Conservation (phyloP, 768 basidiomycete species). For the Trametes maxima region DNA sequence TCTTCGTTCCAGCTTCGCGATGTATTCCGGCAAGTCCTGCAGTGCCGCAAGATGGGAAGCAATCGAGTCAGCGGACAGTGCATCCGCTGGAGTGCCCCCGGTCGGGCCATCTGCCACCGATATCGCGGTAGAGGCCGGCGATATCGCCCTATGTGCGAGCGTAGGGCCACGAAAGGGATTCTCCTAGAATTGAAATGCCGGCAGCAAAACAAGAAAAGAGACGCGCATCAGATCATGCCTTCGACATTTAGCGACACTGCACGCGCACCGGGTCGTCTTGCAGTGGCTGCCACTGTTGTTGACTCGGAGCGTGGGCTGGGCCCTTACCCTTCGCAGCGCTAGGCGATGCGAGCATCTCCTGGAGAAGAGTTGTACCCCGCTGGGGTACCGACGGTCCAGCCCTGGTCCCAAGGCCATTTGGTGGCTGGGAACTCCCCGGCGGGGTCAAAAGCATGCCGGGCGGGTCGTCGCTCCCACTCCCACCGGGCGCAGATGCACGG, state of each 20-base stretch:
- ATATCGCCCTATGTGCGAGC: not conserved
- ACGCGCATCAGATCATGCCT: slow-evolving; percentile 6
- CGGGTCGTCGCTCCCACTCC: slow-evolving; percentile 11
- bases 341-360: slow-evolving; percentile 9
- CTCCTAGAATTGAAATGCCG: slow-evolving; percentile 15
- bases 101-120: slow-evolving; percentile 10
- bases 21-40: slow-evolving; percentile 31
- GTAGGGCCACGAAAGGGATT: slow-evolving; percentile 22
- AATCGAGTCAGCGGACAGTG: slow-evolving; percentile 32
- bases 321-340: slow-evolving; percentile 16
- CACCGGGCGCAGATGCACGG: slow-evolving; percentile 13
- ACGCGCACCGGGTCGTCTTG: slow-evolving; percentile 25
- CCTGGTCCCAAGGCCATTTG: slow-evolving; percentile 1
- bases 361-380: not conserved
- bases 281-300: slow-evolving; percentile 17
- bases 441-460: slow-evolving; percentile 22
- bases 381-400: slow-evolving; percentile 6
- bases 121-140: slow-evolving; percentile 1
- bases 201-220: slow-evolving; percentile 12
- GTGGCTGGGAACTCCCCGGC: slow-evolving; percentile 22
- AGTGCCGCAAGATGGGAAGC: slow-evolving; percentile 23
- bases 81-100: slow-evolving; percentile 9
- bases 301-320: not conserved
- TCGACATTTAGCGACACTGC: not conserved
- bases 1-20: slow-evolving; percentile 44